A percentile compares a stretch with the other conserved stretches of the same genome.
Conservation (phyloP, 1,284 basidiomycete genomes). For the Trichosporon sp. region DNA sequence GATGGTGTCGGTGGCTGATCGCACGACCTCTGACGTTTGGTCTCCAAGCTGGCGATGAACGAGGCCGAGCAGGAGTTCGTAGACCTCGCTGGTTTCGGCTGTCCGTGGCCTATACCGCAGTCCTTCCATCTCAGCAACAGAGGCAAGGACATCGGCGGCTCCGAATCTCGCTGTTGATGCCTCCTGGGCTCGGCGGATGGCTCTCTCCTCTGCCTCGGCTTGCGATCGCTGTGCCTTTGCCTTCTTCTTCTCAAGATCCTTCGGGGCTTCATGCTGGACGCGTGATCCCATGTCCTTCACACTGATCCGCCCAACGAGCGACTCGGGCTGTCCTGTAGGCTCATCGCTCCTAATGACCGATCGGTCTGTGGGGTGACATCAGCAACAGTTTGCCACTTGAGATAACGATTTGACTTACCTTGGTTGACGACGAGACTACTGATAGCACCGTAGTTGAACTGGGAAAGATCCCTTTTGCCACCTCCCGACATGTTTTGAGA, state of each 20-base stretch:
- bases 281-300: conserved; percentile 90
- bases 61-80: conserved; percentile 81
- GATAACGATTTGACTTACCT: conserved; percentile 35
- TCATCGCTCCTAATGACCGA: conserved; percentile 72
- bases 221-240: conserved; percentile 62
- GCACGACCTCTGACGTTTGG: conserved; percentile 90
- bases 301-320: conserved; percentile 86
- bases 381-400: not conserved
- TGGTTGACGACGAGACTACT: conserved; percentile 80
- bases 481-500: conserved; percentile 38
- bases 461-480: conserved; percentile 62
- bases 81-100: conserved; percentile 87
- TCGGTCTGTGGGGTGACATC: conserved; percentile 32
- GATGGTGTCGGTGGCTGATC: conserved; percentile 86
- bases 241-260: conserved; percentile 95
- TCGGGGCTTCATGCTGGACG: conserved; percentile 73
- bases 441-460: conserved; percentile 85
- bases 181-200: conserved; percentile 43
- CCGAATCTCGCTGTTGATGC: conserved; percentile 37
- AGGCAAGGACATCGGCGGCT: conserved; percentile 79
- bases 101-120: conserved; percentile 88
- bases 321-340: conserved; percentile 91
- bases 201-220: conserved; percentile 49
- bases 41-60: conserved; percentile 84
- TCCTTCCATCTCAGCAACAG: conserved; percentile 88